A percentile compares a stretch with the other conserved stretches of the same genome.
Evolutionary conservation across 257 asterid species (phyloP).

Genomic region (Solanum tarijense): DNA sequence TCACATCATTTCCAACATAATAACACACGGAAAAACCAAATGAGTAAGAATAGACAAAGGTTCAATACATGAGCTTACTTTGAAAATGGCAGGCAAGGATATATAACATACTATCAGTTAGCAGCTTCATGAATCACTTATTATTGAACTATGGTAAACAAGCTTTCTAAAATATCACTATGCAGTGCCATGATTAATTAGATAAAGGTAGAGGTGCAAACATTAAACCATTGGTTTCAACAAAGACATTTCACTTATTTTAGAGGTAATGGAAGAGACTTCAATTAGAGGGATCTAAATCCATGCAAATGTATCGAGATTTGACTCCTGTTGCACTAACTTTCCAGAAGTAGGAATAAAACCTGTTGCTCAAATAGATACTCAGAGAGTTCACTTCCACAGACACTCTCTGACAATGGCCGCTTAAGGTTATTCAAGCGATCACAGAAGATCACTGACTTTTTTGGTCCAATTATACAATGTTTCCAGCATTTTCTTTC

Average conservation of each 20-base stretch:
- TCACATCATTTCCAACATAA: background rate
- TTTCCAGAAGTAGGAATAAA: background rate
- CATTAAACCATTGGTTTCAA: background rate
- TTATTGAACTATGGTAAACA: background rate
- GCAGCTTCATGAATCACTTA: background rate
- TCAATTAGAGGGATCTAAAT: background rate
- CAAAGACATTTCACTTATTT: background rate
- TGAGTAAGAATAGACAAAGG: background rate
- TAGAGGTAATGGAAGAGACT: background rate
- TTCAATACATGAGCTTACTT: background rate
- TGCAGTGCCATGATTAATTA: background rate
- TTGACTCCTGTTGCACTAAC: background rate
- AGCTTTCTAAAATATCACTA: background rate
- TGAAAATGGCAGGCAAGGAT: background rate
- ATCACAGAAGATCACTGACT: background rate
- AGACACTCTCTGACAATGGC: background rate
- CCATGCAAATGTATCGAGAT: background rate
- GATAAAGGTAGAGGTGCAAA: background rate
- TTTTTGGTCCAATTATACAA: background rate
- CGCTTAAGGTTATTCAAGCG: background rate
- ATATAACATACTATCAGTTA: background rate
- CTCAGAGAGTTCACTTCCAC: background rate
- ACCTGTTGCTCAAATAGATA: background rate
- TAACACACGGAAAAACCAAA: background rate
- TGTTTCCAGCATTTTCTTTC: background rate